Evolutionary conservation across 1,284 basidiomycete species (phyloP).

Genomic region (Leccinum griseonigrum): DNA sequence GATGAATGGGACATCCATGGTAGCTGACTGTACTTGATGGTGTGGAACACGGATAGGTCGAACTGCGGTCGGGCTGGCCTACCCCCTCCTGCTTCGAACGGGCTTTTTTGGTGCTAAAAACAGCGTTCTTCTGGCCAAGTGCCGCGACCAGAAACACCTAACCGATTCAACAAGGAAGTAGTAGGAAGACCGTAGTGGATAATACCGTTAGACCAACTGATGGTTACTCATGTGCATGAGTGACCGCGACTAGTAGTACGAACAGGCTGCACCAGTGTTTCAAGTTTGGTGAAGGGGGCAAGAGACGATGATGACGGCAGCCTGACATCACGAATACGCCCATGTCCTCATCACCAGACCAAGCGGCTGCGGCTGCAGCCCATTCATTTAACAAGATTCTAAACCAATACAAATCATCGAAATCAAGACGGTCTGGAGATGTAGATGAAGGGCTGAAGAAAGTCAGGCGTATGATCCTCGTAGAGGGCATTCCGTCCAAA

Average conservation of each 20-base stretch:
- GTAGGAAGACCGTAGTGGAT: background rate
- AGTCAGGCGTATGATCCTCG: conserved; percentile 78
- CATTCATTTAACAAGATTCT: conserved; percentile 78
- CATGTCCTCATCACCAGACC: conserved; percentile 27
- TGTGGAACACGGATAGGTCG: background rate
- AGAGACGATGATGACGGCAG: background rate
- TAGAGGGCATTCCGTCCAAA: conserved; percentile 81
- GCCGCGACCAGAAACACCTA: conserved; percentile 1
- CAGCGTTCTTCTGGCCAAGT: conserved; percentile 20
- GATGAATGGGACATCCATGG: conserved; percentile 70
- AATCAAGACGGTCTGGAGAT: conserved; percentile 62
- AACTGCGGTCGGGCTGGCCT: background rate
- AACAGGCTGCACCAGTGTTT: background rate
- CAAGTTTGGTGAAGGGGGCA: background rate
- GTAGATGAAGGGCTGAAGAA: conserved; percentile 80
- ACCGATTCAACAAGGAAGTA: background rate
- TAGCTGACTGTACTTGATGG: background rate
- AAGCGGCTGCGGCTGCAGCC: conserved; percentile 44
- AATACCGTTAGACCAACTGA: background rate
- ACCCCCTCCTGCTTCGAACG: background rate
- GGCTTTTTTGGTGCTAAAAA: conserved; percentile 7
- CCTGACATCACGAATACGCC: conserved; percentile 5
- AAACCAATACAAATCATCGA: conserved; percentile 63
- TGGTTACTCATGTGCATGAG: conserved; percentile 8
- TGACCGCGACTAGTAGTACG: background rate